A percentile compares a stretch with the other conserved stretches of the same genome.
Conservation (phyloP, 2,329 filamentous ascomycete genomes). For the Penicillium aurantiogriseum region DNA sequence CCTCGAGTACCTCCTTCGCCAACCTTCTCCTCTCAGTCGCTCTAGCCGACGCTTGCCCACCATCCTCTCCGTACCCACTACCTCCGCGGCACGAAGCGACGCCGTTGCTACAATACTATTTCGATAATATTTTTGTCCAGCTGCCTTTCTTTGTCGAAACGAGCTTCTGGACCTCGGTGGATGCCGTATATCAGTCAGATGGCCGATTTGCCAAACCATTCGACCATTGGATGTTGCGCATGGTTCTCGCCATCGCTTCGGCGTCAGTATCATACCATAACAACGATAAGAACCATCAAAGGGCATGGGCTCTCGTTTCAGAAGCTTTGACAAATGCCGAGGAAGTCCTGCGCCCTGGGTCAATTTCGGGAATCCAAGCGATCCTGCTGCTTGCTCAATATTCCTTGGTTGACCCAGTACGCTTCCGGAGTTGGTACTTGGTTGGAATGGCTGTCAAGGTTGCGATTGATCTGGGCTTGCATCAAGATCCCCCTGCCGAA, state of each 20-base stretch:
- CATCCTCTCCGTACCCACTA: slow-evolving; percentile 59
- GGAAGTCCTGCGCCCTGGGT: slow-evolving; percentile 79
- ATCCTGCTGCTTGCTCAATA: slow-evolving; percentile 84
- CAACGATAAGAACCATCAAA: slow-evolving; percentile 62
- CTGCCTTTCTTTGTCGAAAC: slow-evolving; percentile 83
- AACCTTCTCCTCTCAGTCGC: slow-evolving; percentile 82
- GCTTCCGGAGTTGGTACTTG: slow-evolving; percentile 92
- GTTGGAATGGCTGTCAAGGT: slow-evolving; percentile 87
- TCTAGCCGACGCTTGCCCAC: slow-evolving; percentile 68
- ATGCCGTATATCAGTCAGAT: slow-evolving; percentile 75
- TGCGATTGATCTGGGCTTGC: slow-evolving; percentile 83
- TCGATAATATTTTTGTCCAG: slow-evolving; percentile 75
- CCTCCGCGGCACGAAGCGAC: slow-evolving; percentile 69
- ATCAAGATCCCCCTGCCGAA: slow-evolving; percentile 80
- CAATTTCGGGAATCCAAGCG: slow-evolving; percentile 81
- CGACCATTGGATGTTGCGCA: slow-evolving; percentile 82
- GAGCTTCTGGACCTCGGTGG: slow-evolving; percentile 71
- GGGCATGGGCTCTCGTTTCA: slow-evolving; percentile 60
- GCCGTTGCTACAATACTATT: slow-evolving; percentile 75
- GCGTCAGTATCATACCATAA: slow-evolving; percentile 67
- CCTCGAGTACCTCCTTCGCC: slow-evolving; percentile 87
- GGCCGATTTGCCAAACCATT: slow-evolving; percentile 60
- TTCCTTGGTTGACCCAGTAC: slow-evolving; percentile 81
- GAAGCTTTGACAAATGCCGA: slow-evolving; percentile 76
- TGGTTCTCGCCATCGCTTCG: slow-evolving; percentile 83